Evolutionary conservation across 257 asterid species (phyloP), one percentile per base, ranked within the genome.

Genomic region (Striga asiatica): DNA sequence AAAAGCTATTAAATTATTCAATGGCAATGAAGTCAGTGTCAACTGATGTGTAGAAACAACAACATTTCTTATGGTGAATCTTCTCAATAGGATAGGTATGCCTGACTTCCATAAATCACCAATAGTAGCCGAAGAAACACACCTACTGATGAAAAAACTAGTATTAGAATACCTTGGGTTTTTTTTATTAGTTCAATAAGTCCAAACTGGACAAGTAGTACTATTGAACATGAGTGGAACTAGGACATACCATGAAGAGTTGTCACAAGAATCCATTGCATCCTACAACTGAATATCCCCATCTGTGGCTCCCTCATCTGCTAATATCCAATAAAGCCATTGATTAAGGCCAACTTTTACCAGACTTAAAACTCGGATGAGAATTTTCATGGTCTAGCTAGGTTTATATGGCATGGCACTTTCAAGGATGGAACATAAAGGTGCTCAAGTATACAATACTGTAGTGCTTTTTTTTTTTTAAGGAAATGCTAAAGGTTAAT

Each of bases 291-390:
- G 78, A 73, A 57, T 59, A 64, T 75, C 71, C 66, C 67, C 85
- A 65, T 67, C 79, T 64, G 59, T 68, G 62, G 83, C 89, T 81
- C 71, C 89, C 84, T 81, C 74, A 78, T 83, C 95, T 82, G 95
- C 77, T 82, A 80, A 74, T 73, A 69, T 62, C 76, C 81, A 76
- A 76, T 67, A 74, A 76, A 68, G 71, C 61, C 64, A 55, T 73
- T 56, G 50, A 64, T 61, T 58, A 67, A 70, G 80, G 70, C 66
- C 57, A 52, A 39, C 38, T 78, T 47, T 59, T 12, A 63, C 42
- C 64, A 62, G 49, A 57, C 66, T 73, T 43, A 48, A 50, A 62
- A 66, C 27, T 66, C 49, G 43, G 47, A 58, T 35, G 57, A 48
- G 66, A 7, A 54, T 49, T 61, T 61, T 60, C 47, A 10, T 52